Conservation (phyloP, 495 filamentous ascomycete species). For the Terfezia claveryi region DNA sequence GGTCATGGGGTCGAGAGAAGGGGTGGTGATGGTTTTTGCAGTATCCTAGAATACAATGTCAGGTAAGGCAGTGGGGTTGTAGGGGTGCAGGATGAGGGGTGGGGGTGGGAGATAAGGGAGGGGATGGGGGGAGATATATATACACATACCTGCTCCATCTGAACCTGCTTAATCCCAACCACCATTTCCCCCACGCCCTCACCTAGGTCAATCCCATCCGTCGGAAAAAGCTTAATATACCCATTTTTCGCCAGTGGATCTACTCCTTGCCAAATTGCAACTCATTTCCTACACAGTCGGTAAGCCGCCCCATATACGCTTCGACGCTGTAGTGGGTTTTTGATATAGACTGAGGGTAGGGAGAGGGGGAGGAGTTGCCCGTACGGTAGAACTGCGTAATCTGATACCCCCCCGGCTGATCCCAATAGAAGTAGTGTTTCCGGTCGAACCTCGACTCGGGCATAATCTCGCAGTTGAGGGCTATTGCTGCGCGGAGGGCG, state of each 20-base stretch:
- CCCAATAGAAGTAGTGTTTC: conserved; percentile 98
- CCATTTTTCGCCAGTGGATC: too few relatives aligned
- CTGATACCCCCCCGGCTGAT: conserved; percentile 89
- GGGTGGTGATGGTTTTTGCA: conserved; percentile 63
- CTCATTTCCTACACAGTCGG: not conserved
- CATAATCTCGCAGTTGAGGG: conserved; percentile 59
- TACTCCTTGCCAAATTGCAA: conserved; percentile 75
- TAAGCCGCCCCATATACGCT: not conserved
- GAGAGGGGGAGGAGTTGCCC: not conserved
- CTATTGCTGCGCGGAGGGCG: conserved; percentile 69
- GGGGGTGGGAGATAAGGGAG: too few relatives aligned
- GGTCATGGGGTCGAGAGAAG: not conserved
- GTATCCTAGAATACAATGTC: conserved; percentile 34
- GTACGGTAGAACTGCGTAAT: conserved; percentile 70
- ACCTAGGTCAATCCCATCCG: conserved; percentile 45
- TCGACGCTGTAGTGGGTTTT: not conserved
- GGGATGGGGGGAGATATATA: too few relatives aligned
- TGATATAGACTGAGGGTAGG: not conserved
- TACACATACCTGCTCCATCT: conserved; percentile 50
- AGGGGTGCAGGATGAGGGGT: too few relatives aligned
- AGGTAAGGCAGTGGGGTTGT: too few relatives aligned
- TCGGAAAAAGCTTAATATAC: conserved; percentile 18
- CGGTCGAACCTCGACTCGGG: conserved; percentile 63
- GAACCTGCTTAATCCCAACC: conserved; percentile 75
- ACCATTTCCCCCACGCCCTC: conserved; percentile 15